Conservation (phyloP, 2,329 filamentous ascomycete genomes). For the Clarireedia monteithiana region DNA sequence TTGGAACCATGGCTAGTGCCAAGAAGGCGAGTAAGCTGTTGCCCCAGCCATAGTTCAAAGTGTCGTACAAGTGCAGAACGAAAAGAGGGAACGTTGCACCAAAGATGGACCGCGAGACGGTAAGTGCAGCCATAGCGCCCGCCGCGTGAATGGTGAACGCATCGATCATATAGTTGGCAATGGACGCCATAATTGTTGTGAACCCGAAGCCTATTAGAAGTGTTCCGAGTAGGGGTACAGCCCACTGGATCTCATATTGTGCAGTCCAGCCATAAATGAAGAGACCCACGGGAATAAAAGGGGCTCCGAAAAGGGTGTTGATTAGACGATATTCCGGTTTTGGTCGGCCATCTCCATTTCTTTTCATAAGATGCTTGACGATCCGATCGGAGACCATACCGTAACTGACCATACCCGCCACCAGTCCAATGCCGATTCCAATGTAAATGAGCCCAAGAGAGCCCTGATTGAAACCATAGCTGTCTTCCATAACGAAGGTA, state of each 20-base stretch:
- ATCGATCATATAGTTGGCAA: conserved; percentile 30
- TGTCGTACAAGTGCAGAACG: conserved; percentile 20
- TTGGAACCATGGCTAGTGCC: conserved; percentile 16
- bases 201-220: not conserved
- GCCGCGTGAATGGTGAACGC: conserved; percentile 30
- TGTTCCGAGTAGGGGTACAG: conserved; percentile 27
- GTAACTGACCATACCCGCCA: conserved; percentile 16
- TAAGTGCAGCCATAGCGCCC: conserved; percentile 29
- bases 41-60: conserved; percentile 28
- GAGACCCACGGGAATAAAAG: conserved; percentile 33
- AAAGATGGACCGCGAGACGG: conserved; percentile 23
- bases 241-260: conserved; percentile 33
- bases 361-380: conserved; percentile 33
- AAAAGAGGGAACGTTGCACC: conserved; percentile 27
- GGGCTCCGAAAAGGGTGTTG: conserved; percentile 27
- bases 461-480: conserved; percentile 29
- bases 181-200: not conserved
- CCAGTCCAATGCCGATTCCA: conserved; percentile 29
- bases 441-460: conserved; percentile 32
- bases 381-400: conserved; percentile 27
- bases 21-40: conserved; percentile 28
- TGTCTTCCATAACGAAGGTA: conserved; percentile 29
- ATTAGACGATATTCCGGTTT: conserved; percentile 36
- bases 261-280: conserved; percentile 41
- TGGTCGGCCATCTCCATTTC: conserved; percentile 33